Conservation (phyloP, 495 filamentous ascomycete species). For the Podospora tetraspora region DNA sequence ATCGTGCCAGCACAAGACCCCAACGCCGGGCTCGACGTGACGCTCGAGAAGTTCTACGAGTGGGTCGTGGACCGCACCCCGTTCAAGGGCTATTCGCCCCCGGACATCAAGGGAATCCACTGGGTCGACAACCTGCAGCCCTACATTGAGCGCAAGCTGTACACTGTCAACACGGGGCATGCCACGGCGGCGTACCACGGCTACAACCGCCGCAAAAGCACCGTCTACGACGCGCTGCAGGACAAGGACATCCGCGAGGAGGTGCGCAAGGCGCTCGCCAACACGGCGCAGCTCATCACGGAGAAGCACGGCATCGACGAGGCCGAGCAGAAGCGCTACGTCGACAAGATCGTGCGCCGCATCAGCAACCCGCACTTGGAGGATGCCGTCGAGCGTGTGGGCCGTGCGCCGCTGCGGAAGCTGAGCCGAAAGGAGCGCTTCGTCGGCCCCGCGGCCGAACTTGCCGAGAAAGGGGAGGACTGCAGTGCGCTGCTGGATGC, state of each 20-base stretch:
- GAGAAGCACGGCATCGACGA: slow-evolving; percentile 74
- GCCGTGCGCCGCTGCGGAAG: slow-evolving; percentile 90
- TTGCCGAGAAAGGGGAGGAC: slow-evolving; percentile 71
- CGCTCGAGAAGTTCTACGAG: slow-evolving; percentile 96
- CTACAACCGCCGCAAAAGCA: slow-evolving; percentile 71
- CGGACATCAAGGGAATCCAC: slow-evolving; percentile 78
- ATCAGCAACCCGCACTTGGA: slow-evolving; percentile 94
- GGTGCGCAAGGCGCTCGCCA: slow-evolving; percentile 68
- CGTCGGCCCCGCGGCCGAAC: slow-evolving; percentile 80
- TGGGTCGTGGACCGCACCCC: slow-evolving; percentile 90
- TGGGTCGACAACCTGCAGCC: slow-evolving; percentile 88
- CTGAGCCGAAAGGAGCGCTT: slow-evolving; percentile 89
- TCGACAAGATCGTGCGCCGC: slow-evolving; percentile 82
- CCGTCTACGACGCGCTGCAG: slow-evolving; percentile 77
- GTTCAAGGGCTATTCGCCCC: slow-evolving; percentile 52
- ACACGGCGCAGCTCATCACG: slow-evolving; percentile 80
- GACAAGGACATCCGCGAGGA: slow-evolving; percentile 61
- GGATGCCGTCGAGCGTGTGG: slow-evolving; percentile 90
- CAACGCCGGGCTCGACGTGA: slow-evolving; percentile 77
- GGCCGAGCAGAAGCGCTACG: slow-evolving; percentile 80
- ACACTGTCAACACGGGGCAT: slow-evolving; percentile 97
- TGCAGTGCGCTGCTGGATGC: slow-evolving; percentile 65
- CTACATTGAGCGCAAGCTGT: slow-evolving; percentile 98
- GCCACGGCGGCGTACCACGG: slow-evolving; percentile 97
- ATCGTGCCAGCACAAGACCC: slow-evolving; percentile 87